These are phyloP conservation scores for Phlegmacium glaucopus DNA, from an alignment of 768 basidiomycete genomes.

Conservation along the genomic window DNA sequence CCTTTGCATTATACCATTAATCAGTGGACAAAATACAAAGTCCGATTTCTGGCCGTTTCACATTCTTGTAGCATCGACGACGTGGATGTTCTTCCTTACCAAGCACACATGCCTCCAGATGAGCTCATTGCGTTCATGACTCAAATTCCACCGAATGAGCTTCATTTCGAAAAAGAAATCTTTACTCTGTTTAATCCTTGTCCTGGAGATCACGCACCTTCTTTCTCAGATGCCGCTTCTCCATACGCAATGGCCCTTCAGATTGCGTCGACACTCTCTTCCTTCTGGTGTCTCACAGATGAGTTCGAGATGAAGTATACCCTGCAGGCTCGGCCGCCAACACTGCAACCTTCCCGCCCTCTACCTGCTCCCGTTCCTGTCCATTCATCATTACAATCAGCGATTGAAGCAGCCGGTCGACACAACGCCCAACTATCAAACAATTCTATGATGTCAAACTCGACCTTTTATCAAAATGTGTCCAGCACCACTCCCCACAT, in stretches of 20 bases:
- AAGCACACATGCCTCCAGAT: conserved; percentile 55
- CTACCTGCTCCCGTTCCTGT: conserved; percentile 19
- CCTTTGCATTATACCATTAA: conserved; percentile 50
- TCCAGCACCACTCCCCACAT: conserved; percentile 14
- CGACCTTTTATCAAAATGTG: conserved; percentile 15
- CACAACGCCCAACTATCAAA: conserved; percentile 27
- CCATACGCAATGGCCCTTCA: conserved; percentile 73
- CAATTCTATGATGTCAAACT: neutral
- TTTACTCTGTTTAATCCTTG: conserved; percentile 54
- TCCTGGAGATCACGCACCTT: conserved; percentile 22
- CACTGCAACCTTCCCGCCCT: conserved; percentile 13
- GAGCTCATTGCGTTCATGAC: conserved; percentile 50
- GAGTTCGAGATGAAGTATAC: conserved; percentile 62
- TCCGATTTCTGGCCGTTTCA: conserved; percentile 62
- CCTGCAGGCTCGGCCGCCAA: conserved; percentile 22
- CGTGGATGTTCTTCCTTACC: conserved; percentile 68
- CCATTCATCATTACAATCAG: conserved; percentile 29
- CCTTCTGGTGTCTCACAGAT: conserved; percentile 71
- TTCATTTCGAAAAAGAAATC: conserved; percentile 38
- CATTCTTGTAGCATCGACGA: conserved; percentile 48
- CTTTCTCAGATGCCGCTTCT: conserved; percentile 52
- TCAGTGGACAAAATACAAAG: conserved; percentile 62
- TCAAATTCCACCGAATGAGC: conserved; percentile 36
- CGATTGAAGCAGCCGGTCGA: conserved; percentile 44
- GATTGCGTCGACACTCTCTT: conserved; percentile 59